These are phyloP conservation scores for Blastobotrys terrestris DNA, from an alignment of 805 yeast species.

Conservation along the genomic window DNA sequence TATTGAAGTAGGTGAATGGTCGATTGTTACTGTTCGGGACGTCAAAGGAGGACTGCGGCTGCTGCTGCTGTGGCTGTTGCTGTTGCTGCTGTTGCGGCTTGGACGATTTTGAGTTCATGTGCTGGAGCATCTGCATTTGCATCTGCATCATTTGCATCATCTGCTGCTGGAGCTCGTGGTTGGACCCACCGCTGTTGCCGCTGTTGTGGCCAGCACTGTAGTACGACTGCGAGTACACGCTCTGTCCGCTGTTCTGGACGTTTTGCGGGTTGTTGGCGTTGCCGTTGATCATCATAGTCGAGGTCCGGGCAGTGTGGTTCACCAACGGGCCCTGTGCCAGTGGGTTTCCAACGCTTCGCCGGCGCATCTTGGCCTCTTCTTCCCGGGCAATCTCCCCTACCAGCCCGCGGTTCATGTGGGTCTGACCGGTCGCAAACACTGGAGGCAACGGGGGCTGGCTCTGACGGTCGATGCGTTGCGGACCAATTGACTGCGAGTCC, in stretches of 20 bases:
- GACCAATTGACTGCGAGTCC: slow-evolving; percentile 11
- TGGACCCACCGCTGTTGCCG: neutral
- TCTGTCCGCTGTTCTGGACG: neutral
- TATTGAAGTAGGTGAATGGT: neutral
- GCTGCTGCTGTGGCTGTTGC: slow-evolving; percentile 4
- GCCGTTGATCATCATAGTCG: slow-evolving; percentile 7
- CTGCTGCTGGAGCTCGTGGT: slow-evolving; percentile 26
- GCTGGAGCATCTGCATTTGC: slow-evolving; percentile 27
- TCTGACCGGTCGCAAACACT: slow-evolving; percentile 18
- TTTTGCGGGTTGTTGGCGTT: neutral
- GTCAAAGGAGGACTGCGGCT: slow-evolving; percentile 4
- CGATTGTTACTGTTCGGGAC: neutral
- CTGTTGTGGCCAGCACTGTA: neutral
- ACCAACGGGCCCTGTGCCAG: neutral
- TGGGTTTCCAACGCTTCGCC: slow-evolving; percentile 17
- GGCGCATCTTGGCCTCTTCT: slow-evolving; percentile 31
- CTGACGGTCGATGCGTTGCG: neutral
- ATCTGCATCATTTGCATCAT: slow-evolving; percentile 30
- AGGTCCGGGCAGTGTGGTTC: slow-evolving; percentile 12
- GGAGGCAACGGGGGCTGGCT: slow-evolving; percentile 20
- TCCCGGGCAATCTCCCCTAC: slow-evolving; percentile 36
- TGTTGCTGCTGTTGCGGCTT: slow-evolving; percentile 1
- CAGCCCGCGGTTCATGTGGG: slow-evolving; percentile 28
- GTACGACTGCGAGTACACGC: neutral
- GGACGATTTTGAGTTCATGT: slow-evolving; percentile 12